Evolutionary conservation across 257 asterid genomes (phyloP).

Genomic region (Jacaranda copaia): DNA sequence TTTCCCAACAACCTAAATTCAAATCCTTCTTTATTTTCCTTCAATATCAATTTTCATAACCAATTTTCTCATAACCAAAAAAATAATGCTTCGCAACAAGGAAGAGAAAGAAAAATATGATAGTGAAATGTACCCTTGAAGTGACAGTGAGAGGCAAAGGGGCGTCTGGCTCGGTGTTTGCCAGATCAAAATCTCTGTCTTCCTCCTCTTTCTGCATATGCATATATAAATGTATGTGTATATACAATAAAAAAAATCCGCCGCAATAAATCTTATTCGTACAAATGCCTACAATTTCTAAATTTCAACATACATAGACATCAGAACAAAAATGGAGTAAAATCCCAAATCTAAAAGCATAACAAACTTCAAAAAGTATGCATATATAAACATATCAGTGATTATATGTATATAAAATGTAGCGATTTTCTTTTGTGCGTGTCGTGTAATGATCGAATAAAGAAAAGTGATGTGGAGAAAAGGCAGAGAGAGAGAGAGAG

Average conservation of each 20-base stretch:
- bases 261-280: conserved; percentile 11
- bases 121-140: conserved; percentile 69
- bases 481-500: conserved; percentile 33
- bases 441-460: conserved; percentile 33
- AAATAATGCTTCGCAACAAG: neutral
- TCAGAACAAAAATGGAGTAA: conserved; percentile 23
- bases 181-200: conserved; percentile 76
- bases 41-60: neutral
- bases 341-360: conserved; percentile 47
- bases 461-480: conserved; percentile 37
- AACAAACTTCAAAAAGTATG: conserved; percentile 22
- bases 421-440: neutral
- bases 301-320: conserved; percentile 10
- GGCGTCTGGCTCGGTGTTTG: conserved; percentile 69
- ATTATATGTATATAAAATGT: conserved; percentile 1
- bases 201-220: conserved; percentile 88
- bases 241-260: conserved; percentile 3
- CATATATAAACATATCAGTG: neutral
- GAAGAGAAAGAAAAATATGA: neutral
- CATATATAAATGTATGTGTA: conserved; percentile 20
- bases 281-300: conserved; percentile 20
- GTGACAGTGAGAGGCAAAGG: conserved; percentile 96
- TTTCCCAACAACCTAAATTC: conserved; percentile 28
- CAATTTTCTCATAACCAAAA: neutral
- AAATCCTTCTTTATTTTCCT: conserved; percentile 8